Percentiles rank a stretch among this genome's conserved stretches.
Evolutionary conservation across 202 grass and related monocot species (phyloP).

Genomic region (Setaria italica): DNA sequence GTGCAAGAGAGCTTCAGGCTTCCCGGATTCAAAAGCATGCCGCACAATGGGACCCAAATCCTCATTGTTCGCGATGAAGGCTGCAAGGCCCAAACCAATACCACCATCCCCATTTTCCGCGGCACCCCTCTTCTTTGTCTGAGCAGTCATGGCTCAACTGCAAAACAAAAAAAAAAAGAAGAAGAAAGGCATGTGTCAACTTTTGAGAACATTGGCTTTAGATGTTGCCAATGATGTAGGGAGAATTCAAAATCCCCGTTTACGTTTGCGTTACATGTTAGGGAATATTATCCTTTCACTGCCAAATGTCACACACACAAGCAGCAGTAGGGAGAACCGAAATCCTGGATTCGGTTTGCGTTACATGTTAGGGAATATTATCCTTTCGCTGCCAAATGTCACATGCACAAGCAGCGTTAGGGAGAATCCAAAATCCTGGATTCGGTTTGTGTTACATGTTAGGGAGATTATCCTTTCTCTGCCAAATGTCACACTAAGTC

Average conservation of each 20-base stretch:
- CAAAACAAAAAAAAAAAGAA: conserved; percentile 18
- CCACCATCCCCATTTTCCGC: conserved; percentile 67
- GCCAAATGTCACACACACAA: not conserved
- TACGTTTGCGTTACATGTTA: too few relatives aligned
- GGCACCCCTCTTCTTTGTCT: conserved; percentile 59
- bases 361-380: too few relatives aligned
- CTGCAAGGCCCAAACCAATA: conserved; percentile 48
- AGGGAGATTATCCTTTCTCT: not conserved
- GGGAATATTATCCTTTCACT: too few relatives aligned
- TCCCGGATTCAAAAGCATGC: conserved; percentile 68
- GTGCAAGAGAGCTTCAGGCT: conserved; percentile 69
- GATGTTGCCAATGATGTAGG: not conserved
- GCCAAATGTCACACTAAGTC: not conserved
- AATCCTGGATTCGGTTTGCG: too few relatives aligned
- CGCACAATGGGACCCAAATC: conserved; percentile 69
- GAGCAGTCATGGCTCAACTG: conserved; percentile 64
- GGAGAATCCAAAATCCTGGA: not conserved
- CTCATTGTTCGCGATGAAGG: conserved; percentile 66
- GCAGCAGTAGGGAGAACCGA: too few relatives aligned
- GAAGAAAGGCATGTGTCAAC: not conserved
- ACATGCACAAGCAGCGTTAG: too few relatives aligned
- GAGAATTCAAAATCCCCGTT: too few relatives aligned
- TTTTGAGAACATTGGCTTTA: not conserved
- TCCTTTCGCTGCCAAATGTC: too few relatives aligned
- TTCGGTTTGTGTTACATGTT: not conserved